These are phyloP conservation scores for Vitis labrusca DNA, from an alignment of 164 flowering plant genomes.

Conservation along the genomic window DNA sequence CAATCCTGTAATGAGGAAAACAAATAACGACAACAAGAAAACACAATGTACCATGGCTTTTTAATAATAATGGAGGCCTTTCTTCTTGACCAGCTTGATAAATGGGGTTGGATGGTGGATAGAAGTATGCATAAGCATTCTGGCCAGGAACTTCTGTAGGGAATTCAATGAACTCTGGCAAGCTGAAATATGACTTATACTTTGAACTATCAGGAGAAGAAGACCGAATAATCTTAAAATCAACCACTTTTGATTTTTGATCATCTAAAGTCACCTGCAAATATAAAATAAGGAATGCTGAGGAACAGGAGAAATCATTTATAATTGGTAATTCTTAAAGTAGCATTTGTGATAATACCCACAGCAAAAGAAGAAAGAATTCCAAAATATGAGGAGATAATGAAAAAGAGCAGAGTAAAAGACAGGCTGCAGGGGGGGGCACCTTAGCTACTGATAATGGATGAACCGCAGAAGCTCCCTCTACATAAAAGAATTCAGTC, in stretches of 20 bases:
- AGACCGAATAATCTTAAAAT: slow-evolving; percentile 73
- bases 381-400: too few relatives aligned
- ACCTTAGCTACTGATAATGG: slow-evolving; percentile 88
- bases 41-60: slow-evolving; percentile 71
- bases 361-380: too few relatives aligned
- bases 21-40: not conserved
- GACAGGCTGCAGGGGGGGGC: not conserved
- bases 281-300: not conserved
- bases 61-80: slow-evolving; percentile 82
- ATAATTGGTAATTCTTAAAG: too few relatives aligned
- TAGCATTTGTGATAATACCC: too few relatives aligned
- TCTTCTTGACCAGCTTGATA: slow-evolving; percentile 70
- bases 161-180: slow-evolving; percentile 82
- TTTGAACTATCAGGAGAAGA: slow-evolving; percentile 62
- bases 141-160: slow-evolving; percentile 84
- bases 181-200: slow-evolving; percentile 62
- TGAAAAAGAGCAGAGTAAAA: not conserved
- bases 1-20: not conserved
- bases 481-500: slow-evolving; percentile 54
- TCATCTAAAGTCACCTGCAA: slow-evolving; percentile 71
- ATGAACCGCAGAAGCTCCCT: slow-evolving; percentile 73
- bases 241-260: slow-evolving; percentile 36
- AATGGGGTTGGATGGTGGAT: slow-evolving; percentile 76
- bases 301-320: not conserved
- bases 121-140: slow-evolving; percentile 89